Conservation (phyloP, 345 rosid genomes). For the Bruguiera parviflora region DNA sequence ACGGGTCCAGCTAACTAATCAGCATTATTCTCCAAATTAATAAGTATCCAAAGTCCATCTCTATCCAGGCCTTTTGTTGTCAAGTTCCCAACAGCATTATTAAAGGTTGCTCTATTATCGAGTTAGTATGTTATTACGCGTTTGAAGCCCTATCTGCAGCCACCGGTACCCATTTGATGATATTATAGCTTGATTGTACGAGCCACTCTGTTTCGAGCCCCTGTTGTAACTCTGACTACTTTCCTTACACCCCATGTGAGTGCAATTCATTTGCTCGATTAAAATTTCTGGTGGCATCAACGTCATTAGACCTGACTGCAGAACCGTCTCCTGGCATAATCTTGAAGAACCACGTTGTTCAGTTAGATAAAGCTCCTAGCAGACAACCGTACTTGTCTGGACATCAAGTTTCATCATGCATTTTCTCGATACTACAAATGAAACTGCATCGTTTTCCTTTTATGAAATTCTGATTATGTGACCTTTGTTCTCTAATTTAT, state of each 20-base stretch:
- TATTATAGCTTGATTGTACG: neutral
- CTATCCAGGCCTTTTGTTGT: constrained; percentile 22
- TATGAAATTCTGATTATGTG: too few relatives aligned
- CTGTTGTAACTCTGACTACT: constrained; percentile 11
- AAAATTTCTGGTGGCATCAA: constrained; percentile 11
- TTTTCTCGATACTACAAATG: too few relatives aligned
- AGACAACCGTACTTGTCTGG: too few relatives aligned
- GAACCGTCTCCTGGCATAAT: neutral
- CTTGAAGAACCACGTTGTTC: too few relatives aligned
- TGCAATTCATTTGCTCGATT: constrained; percentile 8
- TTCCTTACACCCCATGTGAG: constrained; percentile 33
- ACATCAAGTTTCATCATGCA: too few relatives aligned
- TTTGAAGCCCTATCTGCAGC: neutral
- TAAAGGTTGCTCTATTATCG: constrained; percentile 21
- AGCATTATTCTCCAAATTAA: neutral
- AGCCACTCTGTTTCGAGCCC: constrained; percentile 18
- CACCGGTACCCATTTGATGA: constrained; percentile 14
- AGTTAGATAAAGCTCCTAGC: too few relatives aligned
- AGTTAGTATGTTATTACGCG: constrained; percentile 9
- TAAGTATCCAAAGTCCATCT: constrained; percentile 13
- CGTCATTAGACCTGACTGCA: constrained; percentile 16
- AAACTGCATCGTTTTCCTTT: too few relatives aligned
- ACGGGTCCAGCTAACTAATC: neutral
- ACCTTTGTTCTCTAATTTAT: too few relatives aligned
- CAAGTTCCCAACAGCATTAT: constrained; percentile 29